Evolutionary conservation across 148 eudicot species (phyloP).

Genomic region (Nyssa sinensis): DNA sequence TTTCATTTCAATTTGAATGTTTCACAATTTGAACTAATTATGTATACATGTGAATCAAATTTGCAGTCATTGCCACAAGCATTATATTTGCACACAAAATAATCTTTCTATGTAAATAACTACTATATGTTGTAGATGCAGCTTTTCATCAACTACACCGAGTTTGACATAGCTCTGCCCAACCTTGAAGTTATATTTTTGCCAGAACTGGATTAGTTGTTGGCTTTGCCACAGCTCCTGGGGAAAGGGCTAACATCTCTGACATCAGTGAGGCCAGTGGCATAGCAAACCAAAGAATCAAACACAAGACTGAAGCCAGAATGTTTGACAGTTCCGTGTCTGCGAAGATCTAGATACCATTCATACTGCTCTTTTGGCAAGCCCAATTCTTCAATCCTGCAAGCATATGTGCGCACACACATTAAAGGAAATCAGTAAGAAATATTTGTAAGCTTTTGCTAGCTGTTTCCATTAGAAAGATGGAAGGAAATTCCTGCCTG

Average conservation of each 20-base stretch:
- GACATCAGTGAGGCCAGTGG: slow-evolving; percentile 77
- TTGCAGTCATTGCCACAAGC: neutral
- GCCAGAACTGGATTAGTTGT: slow-evolving; percentile 29
- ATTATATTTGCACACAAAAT: neutral
- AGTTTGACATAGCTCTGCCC: neutral
- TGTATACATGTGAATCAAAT: slow-evolving; percentile 5
- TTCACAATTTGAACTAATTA: neutral
- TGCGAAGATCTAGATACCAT: slow-evolving; percentile 89
- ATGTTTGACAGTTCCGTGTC: slow-evolving; percentile 62
- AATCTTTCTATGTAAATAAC: neutral
- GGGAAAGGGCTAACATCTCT: slow-evolving; percentile 85
- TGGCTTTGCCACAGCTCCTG: slow-evolving; percentile 59
- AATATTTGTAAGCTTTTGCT: neutral
- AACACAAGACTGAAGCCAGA: slow-evolving; percentile 79
- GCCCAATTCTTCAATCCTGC: slow-evolving; percentile 68
- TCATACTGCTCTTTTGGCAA: slow-evolving; percentile 61
- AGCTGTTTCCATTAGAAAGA: no score
- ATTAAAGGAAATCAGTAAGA: neutral
- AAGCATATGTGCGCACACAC: no score
- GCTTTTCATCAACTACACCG: neutral
- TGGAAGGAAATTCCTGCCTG: no score
- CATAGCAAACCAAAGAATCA: slow-evolving; percentile 63
- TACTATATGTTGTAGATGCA: neutral
- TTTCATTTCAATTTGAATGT: neutral
- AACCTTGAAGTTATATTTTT: neutral